Base-by-base conservation (phyloP, 805 yeast genomes). In the Wickerhamomyces mucosus region DNA sequence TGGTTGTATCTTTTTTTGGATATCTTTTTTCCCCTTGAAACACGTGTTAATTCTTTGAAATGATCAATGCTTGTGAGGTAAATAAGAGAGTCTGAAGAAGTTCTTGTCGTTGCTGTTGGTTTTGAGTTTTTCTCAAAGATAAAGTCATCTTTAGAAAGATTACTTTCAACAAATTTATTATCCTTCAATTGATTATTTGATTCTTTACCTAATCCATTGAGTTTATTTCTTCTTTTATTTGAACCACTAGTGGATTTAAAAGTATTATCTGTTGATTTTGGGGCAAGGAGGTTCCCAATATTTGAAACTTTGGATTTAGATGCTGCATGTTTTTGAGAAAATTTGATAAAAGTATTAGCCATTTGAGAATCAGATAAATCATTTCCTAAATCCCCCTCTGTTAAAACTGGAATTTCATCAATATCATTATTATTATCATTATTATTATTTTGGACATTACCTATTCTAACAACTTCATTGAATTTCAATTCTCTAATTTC, bases 401-500 rank as follows among this genome's bases (percentile, higher is more conserved):
- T 41, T 16, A 40, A 34, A 25, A 45, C 40, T 19, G 17, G 11
- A 4, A 10, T 8, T 10, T 22, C 21, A 16, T 13, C 6, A 13
- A 15, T 14, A 11, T 24, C 19, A 14, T 15, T 25, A 17, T 12
- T 17, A 12, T 17, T 3, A n/a, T 18, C 18, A 2, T 18, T 10
- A 10, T 30, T 15, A 14, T 20, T 18, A 29, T 26, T 18, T 17
- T 38, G 22, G 37, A 42, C 33, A 14, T 38, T 50, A 18, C 40
- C 30, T 31, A 60, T 43, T 1, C 63, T 49, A 10, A 71, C 72
- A 16, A 63, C 73, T 51, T 71, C 77, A 9, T 74, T 73, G 43
- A 69, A 70, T 7, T 75, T 65, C 43, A 69, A 48, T 33, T 63
- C 58, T 32, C 72, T 63, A 27, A 67, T 47, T 29, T 61, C 60